Evolutionary conservation across 768 basidiomycete species (phyloP), one percentile per base, ranked within the genome.

Genomic region (Amanita exitialis): DNA sequence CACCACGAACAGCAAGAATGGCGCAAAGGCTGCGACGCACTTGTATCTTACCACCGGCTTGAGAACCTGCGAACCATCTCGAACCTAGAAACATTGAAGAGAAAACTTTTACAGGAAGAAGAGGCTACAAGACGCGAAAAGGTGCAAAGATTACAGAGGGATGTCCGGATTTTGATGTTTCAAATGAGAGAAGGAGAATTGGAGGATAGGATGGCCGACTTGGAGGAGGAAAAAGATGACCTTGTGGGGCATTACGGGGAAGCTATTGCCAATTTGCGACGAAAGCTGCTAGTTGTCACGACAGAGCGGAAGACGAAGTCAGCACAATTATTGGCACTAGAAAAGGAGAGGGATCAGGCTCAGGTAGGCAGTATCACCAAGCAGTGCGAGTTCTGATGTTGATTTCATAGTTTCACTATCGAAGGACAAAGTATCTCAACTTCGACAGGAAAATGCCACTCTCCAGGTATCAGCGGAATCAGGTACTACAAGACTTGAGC

Each of bases 121-220:
- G 78, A 81, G 41, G 62, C 66, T 13, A 63, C 71, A 42, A 69
- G 84, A 55, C 65, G 65, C 54, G 84, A 86, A 66, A 80, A 77
- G 48, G 57, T 86, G 30, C 70, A 76, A 46, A 64, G 76, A 41
- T 56, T 84, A 34, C 80, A 83, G 59, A 69, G 85, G 51, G 86
- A 90, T 53, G 78, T 70, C 58, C 76, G 77, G 60, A 74, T 89
- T 47, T 77, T 73, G n/a, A 73, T 79, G 64, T 88, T 85, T 58
- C 80, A 83, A 62, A 71, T 71, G 16, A 71, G 72, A 45, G 86
- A 87, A 57, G 67, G 69, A 12, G 81, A 82, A 56, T 64, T 86
- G 42, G 80, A 85, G 57, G 61, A 65, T 37, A 73, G 70, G 53
- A 62, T 85, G 7, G 69, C 66, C 20, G 71, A 77, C 34, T 58